phyloP scores from a whole-genome alignment of 1,284 basidiomycete genomes.

The Rhodotorula sp. region DNA sequence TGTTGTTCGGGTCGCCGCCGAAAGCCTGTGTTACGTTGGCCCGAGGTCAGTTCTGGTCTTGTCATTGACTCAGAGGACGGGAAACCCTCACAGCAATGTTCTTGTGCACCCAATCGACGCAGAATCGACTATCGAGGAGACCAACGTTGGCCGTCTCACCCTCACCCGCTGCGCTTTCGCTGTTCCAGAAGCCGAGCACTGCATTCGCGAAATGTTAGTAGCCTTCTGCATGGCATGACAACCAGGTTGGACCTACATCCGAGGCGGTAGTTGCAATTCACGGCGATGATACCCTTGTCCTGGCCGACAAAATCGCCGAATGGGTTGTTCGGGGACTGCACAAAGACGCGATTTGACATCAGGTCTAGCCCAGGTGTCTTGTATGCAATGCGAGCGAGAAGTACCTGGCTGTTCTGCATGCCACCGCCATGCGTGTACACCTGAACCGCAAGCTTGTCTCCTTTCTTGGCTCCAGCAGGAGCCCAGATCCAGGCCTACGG shows the following conservation, averaged over 20 bases:
- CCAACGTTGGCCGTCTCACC: conserved; percentile 36
- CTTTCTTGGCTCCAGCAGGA: conserved; percentile 29
- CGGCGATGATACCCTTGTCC: conserved; percentile 33
- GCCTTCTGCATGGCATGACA: no score
- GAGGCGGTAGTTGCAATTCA: conserved; percentile 37
- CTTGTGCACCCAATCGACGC: conserved; percentile 32
- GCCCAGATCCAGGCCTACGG: conserved; percentile 38
- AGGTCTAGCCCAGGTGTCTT: no score
- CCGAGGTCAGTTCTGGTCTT: no score
- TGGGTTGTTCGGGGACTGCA: conserved; percentile 36
- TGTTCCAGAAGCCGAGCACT: conserved; percentile 27
- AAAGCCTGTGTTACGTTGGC: background rate
- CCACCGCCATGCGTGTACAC: conserved; percentile 27
- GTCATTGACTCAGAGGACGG: background rate
- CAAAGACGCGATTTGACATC: no score
- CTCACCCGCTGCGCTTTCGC: conserved; percentile 19
- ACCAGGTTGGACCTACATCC: background rate
- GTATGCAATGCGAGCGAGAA: no score
- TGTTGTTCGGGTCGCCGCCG: conserved; percentile 20
- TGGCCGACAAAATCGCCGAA: conserved; percentile 37
- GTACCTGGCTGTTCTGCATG: conserved; percentile 19
- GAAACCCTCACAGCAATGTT: conserved; percentile 25
- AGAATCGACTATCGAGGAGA: conserved; percentile 29
- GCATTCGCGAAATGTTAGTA: no score
- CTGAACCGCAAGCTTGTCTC: conserved; percentile 37